phyloP scores from a whole-genome alignment of 441 rosid species.

The Caryocar brasiliense region DNA sequence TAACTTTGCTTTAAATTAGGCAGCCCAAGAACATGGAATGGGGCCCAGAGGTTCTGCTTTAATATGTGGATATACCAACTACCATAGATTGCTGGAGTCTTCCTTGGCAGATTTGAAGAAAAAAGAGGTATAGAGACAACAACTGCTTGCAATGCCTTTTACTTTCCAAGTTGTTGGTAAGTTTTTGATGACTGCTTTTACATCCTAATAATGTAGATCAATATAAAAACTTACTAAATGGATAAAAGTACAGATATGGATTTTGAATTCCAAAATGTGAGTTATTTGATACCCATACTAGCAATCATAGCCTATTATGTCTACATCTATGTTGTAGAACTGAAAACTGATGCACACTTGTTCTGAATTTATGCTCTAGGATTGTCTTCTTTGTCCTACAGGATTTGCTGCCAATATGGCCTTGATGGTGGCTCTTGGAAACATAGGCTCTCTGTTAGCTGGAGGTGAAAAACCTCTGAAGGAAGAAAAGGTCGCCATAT shows the following conservation, averaged over 20 bases:
- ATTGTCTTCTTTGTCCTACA: conserved; percentile 95
- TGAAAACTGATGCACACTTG: conserved; percentile 21
- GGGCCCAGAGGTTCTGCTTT: conserved; percentile 94
- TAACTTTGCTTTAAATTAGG: conserved; percentile 35
- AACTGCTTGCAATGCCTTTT: conserved; percentile 9
- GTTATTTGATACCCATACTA: neutral
- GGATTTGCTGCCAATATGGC: conserved; percentile 98
- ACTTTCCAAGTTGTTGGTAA: neutral
- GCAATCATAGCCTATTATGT: neutral
- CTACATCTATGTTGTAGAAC: neutral
- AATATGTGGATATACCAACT: conserved; percentile 82
- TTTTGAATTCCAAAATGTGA: neutral
- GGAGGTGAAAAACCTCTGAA: conserved; percentile 29
- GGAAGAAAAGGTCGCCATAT: conserved; percentile 64
- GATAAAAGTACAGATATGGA: neutral
- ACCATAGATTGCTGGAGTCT: conserved; percentile 70
- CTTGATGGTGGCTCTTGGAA: conserved; percentile 82
- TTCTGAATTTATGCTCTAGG: conserved; percentile 42
- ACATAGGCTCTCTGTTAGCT: conserved; percentile 55
- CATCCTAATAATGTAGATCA: neutral
- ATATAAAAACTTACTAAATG: too few species aligned
- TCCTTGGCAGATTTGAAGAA: conserved; percentile 76
- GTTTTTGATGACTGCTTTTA: neutral
- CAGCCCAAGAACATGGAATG: conserved; percentile 81
- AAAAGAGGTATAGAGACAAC: conserved; percentile 69